Evolutionary conservation across 345 rosid species (phyloP).

Genomic region (Orychophragmus violaceus): DNA sequence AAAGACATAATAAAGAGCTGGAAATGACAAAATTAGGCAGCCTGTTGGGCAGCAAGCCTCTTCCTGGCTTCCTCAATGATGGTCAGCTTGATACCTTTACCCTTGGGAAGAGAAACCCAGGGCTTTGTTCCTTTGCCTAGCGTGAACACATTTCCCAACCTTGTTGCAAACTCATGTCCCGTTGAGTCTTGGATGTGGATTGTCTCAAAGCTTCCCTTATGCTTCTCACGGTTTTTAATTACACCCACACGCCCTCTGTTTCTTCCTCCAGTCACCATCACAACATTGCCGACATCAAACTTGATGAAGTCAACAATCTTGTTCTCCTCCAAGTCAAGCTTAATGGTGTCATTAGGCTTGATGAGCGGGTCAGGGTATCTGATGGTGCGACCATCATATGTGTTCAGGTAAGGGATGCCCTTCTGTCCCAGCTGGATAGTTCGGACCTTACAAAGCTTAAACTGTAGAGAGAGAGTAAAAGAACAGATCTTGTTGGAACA

Average conservation of each 20-base stretch:
- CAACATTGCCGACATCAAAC: conserved; percentile 61
- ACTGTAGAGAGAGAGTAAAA: not conserved
- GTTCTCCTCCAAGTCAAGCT: conserved; percentile 42
- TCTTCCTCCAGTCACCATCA: conserved; percentile 55
- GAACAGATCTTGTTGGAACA: not conserved
- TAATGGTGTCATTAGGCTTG: conserved; percentile 57
- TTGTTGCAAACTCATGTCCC: conserved; percentile 83
- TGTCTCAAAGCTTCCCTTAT: conserved; percentile 42
- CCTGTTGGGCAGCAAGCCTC: conserved; percentile 56
- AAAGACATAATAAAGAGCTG: not conserved
- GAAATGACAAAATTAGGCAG: conserved; percentile 19
- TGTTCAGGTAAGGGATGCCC: conserved; percentile 26
- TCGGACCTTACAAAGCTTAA: conserved; percentile 31
- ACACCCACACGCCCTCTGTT: conserved; percentile 35
- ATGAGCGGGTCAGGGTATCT: conserved; percentile 36
- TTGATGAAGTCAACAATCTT: conserved; percentile 51
- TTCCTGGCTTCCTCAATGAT: conserved; percentile 82
- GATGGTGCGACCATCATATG: conserved; percentile 29
- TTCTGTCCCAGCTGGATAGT: conserved; percentile 31
- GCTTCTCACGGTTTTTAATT: conserved; percentile 31
- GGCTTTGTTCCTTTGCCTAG: conserved; percentile 84
- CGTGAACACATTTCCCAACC: conserved; percentile 67
- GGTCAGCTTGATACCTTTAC: conserved; percentile 79
- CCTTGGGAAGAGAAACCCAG: conserved; percentile 82
- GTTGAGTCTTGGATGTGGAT: conserved; percentile 69